phyloP scores from a whole-genome alignment of 768 basidiomycete species.

The Tephrocybe sp. region DNA sequence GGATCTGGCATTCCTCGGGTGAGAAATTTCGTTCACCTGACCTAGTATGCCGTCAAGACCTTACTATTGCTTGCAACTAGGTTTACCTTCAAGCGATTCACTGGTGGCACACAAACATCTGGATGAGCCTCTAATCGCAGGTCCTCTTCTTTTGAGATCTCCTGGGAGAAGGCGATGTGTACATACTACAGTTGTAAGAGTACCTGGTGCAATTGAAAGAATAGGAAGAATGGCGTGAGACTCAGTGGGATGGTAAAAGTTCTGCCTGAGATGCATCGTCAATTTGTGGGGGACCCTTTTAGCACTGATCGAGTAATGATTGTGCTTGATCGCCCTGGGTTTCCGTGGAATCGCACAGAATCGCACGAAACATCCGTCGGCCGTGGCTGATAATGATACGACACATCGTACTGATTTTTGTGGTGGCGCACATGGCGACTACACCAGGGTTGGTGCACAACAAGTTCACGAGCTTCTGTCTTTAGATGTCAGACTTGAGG shows the following conservation, averaged over 20 bases:
- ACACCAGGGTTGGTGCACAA: too few relatives aligned
- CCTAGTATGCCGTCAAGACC: neutral
- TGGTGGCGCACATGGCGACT: neutral
- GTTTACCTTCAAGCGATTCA: slow-evolving; percentile 84
- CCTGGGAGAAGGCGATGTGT: neutral
- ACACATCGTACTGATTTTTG: too few relatives aligned
- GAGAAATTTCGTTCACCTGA: slow-evolving; percentile 22
- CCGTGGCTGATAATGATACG: too few relatives aligned
- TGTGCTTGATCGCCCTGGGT: neutral
- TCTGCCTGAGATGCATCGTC: neutral
- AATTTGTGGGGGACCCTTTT: neutral
- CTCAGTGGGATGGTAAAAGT: neutral
- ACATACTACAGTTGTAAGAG: slow-evolving; percentile 13
- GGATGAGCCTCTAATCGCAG: slow-evolving; percentile 5
- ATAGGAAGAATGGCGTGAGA: neutral
- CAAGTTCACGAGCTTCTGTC: too few relatives aligned
- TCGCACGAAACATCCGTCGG: too few relatives aligned
- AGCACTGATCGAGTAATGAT: neutral
- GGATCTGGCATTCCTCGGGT: slow-evolving; percentile 70
- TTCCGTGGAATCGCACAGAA: too few relatives aligned
- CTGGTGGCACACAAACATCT: slow-evolving; percentile 32
- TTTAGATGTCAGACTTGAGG: too few relatives aligned
- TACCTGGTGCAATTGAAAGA: neutral
- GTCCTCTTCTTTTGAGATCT: neutral
- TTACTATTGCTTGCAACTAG: slow-evolving; percentile 33